Evolutionary conservation across 2,329 filamentous ascomycete species (phyloP).

Genomic region (Magnaporthiopsis rhizophila): DNA sequence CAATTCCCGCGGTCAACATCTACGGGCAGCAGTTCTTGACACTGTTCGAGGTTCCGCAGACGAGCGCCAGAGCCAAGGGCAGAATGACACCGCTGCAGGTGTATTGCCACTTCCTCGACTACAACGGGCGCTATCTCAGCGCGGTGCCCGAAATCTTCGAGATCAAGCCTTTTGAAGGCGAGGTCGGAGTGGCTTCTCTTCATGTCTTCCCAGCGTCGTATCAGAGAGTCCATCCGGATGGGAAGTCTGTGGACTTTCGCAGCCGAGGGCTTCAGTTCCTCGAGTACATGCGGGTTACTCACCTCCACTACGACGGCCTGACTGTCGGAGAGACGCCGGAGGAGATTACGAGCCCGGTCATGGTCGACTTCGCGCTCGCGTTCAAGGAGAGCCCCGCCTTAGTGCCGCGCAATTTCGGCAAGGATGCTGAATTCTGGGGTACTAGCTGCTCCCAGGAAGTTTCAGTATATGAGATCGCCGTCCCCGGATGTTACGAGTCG

Average conservation of each 20-base stretch:
- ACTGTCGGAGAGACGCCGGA: background rate
- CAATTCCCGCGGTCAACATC: too few species aligned
- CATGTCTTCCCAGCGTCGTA: conserved; percentile 21
- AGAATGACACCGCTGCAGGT: background rate
- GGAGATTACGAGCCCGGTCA: background rate
- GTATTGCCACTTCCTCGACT: conserved; percentile 30
- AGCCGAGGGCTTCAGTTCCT: conserved; percentile 10
- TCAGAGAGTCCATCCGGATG: too few species aligned
- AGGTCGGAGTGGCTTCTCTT: conserved; percentile 28
- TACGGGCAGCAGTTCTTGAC: too few species aligned
- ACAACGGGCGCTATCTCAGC: conserved; percentile 29
- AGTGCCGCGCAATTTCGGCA: too few species aligned
- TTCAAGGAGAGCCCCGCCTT: background rate
- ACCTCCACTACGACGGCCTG: conserved; percentile 27
- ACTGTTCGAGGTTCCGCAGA: too few species aligned
- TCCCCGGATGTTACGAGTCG: too few species aligned
- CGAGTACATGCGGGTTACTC: conserved; percentile 23
- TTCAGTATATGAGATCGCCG: too few species aligned
- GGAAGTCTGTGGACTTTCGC: background rate
- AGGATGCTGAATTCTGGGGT: too few species aligned
- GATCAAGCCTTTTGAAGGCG: conserved; percentile 28
- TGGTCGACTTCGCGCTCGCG: conserved; percentile 30
- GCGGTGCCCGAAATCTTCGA: conserved; percentile 29
- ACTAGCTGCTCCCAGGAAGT: too few species aligned
- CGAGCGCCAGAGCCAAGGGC: background rate